phyloP scores from a whole-genome alignment of 129 eudicot genomes.

The Mikania micrantha region DNA sequence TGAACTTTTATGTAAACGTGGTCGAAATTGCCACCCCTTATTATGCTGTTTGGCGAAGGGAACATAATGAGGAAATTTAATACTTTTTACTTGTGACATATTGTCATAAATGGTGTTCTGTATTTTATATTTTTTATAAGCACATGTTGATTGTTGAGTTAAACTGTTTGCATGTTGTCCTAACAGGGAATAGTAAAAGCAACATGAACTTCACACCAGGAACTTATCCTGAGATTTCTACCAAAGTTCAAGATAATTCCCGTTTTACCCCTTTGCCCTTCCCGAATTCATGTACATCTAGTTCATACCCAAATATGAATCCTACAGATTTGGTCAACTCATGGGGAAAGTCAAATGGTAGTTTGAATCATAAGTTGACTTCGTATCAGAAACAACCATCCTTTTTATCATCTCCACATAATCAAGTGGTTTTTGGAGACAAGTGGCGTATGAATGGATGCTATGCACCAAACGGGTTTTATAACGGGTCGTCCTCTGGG shows the following conservation, averaged over 20 bases:
- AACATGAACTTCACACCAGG: constrained; percentile 27
- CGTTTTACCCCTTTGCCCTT: constrained; percentile 32
- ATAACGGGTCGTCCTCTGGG: constrained; percentile 57
- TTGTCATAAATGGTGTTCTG: not conserved
- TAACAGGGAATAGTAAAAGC: constrained; percentile 50
- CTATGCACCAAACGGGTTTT: constrained; percentile 41
- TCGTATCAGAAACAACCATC: constrained; percentile 40
- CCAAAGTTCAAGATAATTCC: constrained; percentile 33
- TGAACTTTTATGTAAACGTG: not conserved
- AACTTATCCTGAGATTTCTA: constrained; percentile 34
- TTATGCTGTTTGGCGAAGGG: not conserved
- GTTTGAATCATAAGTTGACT: constrained; percentile 45
- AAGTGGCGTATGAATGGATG: constrained; percentile 43
- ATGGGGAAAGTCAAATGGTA: constrained; percentile 45
- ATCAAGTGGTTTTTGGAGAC: constrained; percentile 38
- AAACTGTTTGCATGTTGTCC: not conserved
- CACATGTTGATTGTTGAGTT: constrained; percentile 1
- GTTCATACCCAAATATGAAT: constrained; percentile 34
- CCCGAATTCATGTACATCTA: constrained; percentile 35
- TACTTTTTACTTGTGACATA: not conserved
- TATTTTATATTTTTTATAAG: not conserved
- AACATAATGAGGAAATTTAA: not conserved
- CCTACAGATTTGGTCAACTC: constrained; percentile 44
- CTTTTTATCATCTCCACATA: constrained; percentile 43
- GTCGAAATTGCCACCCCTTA: not conserved